Conservation (phyloP, 2,329 filamentous ascomycete species). For the Aureobasidium mangrovei region DNA sequence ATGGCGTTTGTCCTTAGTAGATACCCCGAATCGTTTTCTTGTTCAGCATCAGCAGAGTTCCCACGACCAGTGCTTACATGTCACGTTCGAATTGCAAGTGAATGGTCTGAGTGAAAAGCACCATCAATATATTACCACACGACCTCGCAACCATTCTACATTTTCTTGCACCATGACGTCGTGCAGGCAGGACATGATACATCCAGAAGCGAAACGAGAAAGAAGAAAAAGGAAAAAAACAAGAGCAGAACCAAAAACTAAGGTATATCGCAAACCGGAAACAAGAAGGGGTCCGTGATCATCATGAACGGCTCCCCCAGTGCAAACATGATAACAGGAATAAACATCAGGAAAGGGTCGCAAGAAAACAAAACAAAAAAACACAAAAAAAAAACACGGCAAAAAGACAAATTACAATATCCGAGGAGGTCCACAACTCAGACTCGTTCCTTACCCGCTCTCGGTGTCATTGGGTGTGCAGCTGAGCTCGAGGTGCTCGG, state of each 20-base stretch:
- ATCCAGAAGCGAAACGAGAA: background rate
- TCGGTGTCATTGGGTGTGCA: background rate
- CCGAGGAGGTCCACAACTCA: background rate
- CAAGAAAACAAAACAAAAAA: background rate
- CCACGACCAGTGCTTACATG: background rate
- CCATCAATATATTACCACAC: background rate
- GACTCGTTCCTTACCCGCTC: background rate
- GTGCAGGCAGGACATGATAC: background rate
- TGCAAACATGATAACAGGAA: too few species aligned
- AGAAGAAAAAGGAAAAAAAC: background rate
- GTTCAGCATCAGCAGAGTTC: background rate
- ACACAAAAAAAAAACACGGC: background rate
- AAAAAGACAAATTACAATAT: background rate
- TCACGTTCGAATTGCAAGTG: background rate
- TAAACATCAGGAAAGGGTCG: too few species aligned
- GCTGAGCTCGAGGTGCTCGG: slow-evolving; percentile 7
- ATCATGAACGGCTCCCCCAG: too few species aligned
- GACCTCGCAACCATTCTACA: too few species aligned
- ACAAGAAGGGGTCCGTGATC: background rate
- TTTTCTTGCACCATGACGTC: background rate
- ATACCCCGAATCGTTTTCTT: background rate
- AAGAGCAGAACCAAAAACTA: slow-evolving; percentile 1
- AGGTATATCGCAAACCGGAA: slow-evolving; percentile 12
- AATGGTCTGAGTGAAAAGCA: background rate
- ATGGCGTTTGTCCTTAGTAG: background rate